phyloP scores from a whole-genome alignment of 768 basidiomycete genomes.

The Saitozyma podzolica region DNA sequence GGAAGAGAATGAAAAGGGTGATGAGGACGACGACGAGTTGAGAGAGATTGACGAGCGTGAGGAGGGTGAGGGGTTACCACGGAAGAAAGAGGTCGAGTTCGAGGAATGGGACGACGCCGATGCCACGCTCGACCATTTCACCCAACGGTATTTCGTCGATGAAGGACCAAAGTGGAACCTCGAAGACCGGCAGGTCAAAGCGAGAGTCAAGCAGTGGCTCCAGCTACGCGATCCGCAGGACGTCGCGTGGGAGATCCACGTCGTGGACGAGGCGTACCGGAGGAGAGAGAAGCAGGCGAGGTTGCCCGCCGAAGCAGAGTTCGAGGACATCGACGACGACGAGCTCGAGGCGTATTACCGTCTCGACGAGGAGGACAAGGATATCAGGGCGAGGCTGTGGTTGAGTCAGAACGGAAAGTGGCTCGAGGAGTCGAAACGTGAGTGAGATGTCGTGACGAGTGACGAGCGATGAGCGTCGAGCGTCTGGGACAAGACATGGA shows the following conservation, averaged over 20 bases:
- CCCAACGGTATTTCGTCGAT: slow-evolving; percentile 21
- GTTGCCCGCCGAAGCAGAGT: slow-evolving; percentile 20
- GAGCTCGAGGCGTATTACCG: slow-evolving; percentile 36
- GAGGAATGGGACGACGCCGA: slow-evolving; percentile 34
- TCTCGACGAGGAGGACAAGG: slow-evolving; percentile 37
- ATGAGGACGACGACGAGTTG: slow-evolving; percentile 15
- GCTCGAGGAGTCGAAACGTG: slow-evolving; percentile 41
- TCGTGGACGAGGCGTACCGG: slow-evolving; percentile 27
- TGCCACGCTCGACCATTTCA: slow-evolving; percentile 20
- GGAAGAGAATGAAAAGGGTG: slow-evolving; percentile 12
- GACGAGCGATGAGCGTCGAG: too few relatives aligned
- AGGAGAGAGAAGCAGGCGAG: slow-evolving; percentile 26
- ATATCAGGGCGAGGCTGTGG: slow-evolving; percentile 42
- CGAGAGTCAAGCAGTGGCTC: slow-evolving; percentile 30
- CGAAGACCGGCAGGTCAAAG: slow-evolving; percentile 20
- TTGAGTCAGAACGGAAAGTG: slow-evolving; percentile 41
- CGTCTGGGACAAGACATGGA: too few relatives aligned
- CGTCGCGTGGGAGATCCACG: slow-evolving; percentile 27
- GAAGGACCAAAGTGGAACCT: slow-evolving; percentile 15
- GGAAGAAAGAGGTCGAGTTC: slow-evolving; percentile 14
- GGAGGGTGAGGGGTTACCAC: slow-evolving; percentile 3
- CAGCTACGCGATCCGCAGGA: slow-evolving; percentile 24
- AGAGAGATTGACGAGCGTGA: slow-evolving; percentile 10
- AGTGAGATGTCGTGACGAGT: too few relatives aligned
- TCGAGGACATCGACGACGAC: slow-evolving; percentile 44